These are phyloP conservation scores for Triticum timopheevii DNA, from an alignment of 176 grass and related monocot species.

Conservation along the genomic window DNA sequence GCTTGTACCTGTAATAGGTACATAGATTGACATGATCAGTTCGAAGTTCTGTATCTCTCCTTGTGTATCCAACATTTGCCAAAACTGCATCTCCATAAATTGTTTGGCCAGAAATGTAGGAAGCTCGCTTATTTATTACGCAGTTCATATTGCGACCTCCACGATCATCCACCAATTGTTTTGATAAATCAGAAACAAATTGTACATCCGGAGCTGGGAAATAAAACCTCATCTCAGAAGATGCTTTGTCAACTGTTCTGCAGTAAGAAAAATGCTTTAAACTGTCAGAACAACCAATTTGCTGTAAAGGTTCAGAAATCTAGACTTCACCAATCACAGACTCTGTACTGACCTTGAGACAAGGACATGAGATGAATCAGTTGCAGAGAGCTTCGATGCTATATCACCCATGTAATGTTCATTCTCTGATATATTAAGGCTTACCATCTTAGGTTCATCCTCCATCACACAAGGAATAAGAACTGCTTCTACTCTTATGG, in stretches of 20 bases:
- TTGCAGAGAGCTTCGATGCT: constrained; percentile 53
- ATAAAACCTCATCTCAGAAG: constrained; percentile 83
- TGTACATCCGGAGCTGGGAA: constrained; percentile 56
- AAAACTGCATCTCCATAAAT: constrained; percentile 88
- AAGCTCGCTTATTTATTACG: constrained; percentile 70
- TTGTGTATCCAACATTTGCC: constrained; percentile 81
- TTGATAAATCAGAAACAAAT: constrained; percentile 44
- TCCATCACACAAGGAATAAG: constrained; percentile 57
- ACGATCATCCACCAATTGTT: constrained; percentile 13
- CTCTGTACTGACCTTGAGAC: constrained; percentile 63
- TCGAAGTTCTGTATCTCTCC: constrained; percentile 67
- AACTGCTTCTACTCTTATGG: constrained; percentile 52
- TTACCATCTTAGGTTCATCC: constrained; percentile 50
- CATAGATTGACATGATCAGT: constrained; percentile 69
- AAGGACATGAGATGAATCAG: constrained; percentile 65
- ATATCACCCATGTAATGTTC: constrained; percentile 83
- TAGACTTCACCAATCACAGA: constrained; percentile 17
- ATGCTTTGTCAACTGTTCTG: constrained; percentile 94
- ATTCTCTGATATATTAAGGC: constrained; percentile 50
- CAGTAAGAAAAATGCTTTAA: constrained; percentile 38
- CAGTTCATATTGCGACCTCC: constrained; percentile 32
- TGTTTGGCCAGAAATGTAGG: constrained; percentile 83
- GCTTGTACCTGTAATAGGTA: constrained; percentile 71
- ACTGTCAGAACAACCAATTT: constrained; percentile 26
- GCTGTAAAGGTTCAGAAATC: not conserved